A percentile compares a stretch with the other conserved stretches of the same genome.
Evolutionary conservation across 176 grass and related monocot species (phyloP).

Genomic region (Carex littledalei): DNA sequence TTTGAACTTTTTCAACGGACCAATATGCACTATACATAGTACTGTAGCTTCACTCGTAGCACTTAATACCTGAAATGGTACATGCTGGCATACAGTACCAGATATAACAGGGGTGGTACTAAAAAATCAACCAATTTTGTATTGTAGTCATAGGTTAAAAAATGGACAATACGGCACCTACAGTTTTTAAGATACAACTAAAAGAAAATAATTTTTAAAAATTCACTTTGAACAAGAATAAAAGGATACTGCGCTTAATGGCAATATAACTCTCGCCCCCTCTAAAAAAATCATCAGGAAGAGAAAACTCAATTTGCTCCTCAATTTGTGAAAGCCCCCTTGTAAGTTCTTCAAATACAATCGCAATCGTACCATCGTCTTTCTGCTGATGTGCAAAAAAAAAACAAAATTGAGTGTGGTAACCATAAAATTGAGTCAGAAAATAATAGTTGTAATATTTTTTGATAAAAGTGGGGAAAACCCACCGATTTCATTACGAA

Average conservation of each 20-base stretch:
- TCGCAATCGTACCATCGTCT: background rate
- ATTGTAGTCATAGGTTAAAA: background rate
- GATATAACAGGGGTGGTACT: background rate
- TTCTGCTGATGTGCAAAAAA: background rate
- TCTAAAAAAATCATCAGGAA: constrained; percentile 27
- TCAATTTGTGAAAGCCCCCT: background rate
- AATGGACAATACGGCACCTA: background rate
- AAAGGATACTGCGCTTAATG: constrained; percentile 28
- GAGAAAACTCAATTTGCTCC: constrained; percentile 15
- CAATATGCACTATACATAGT: too few relatives aligned
- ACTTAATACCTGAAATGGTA: background rate
- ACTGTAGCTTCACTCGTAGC: too few relatives aligned
- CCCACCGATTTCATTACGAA: too few relatives aligned
- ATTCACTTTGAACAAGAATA: background rate
- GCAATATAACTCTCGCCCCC: constrained; percentile 11
- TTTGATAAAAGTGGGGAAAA: too few relatives aligned
- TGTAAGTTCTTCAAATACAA: constrained; percentile 14
- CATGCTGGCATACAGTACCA: background rate
- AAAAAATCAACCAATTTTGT: background rate
- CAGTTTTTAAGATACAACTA: background rate
- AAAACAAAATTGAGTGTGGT: background rate
- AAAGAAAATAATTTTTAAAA: background rate
- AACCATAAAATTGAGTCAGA: background rate
- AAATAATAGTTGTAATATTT: background rate
- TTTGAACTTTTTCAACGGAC: too few relatives aligned